A percentile compares a stretch with the other conserved stretches of the same genome.
Evolutionary conservation across 257 asterid genomes (phyloP).

Genomic region (Solanum neorickii): DNA sequence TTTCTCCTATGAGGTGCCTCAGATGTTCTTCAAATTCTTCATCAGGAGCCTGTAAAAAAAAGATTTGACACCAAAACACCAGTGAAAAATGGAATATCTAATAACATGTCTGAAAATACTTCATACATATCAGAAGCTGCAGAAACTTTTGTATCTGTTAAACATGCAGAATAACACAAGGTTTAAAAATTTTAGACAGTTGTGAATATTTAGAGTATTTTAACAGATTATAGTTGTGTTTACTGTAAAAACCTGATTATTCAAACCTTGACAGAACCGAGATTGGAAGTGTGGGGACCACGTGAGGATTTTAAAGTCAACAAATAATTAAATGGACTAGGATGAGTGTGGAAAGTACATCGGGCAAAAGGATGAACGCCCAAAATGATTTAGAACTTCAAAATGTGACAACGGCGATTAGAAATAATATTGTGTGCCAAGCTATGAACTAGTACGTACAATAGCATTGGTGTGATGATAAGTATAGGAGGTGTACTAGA

Average conservation of each 20-base stretch:
- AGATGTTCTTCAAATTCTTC: conserved; percentile 94
- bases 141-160: not conserved
- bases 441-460: not conserved
- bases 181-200: not conserved
- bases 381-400: not conserved
- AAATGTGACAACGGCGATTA: not conserved
- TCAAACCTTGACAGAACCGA: not conserved
- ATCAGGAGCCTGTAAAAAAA: conserved; percentile 66
- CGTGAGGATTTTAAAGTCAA: not conserved
- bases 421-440: not conserved
- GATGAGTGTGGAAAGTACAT: not conserved
- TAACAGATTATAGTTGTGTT: not conserved
- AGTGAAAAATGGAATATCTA: not conserved
- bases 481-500: not conserved
- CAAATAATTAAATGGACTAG: not conserved
- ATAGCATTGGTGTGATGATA: not conserved
- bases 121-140: not conserved
- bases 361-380: not conserved
- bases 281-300: not conserved
- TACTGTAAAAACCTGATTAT: not conserved
- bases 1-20: conserved; percentile 72
- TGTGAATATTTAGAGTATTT: not conserved
- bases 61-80: not conserved
- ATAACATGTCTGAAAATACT: not conserved
- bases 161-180: not conserved